These are phyloP conservation scores for Magnaporthales sp. DNA, from an alignment of 2,329 filamentous ascomycete species.

Conservation along the genomic window DNA sequence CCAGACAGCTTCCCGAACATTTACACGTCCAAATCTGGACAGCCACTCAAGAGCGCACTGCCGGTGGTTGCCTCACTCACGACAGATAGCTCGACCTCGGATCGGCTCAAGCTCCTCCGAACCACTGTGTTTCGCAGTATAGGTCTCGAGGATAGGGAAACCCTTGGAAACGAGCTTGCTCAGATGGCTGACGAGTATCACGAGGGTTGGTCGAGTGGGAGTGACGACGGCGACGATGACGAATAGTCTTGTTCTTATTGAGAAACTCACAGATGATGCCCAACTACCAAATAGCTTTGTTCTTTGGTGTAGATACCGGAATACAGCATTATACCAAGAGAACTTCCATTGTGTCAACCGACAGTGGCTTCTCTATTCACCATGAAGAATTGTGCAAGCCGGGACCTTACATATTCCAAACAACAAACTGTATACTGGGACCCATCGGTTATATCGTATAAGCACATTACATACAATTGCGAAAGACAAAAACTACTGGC, in stretches of 20 bases:
- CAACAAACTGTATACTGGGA: too few species aligned
- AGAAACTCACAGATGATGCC: too few species aligned
- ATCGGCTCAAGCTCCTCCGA: conserved; percentile 58
- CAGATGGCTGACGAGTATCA: conserved; percentile 83
- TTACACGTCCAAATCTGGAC: conserved; percentile 38
- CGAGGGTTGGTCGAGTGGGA: conserved; percentile 76
- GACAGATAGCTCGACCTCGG: conserved; percentile 65
- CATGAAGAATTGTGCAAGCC: too few species aligned
- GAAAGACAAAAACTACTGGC: too few species aligned
- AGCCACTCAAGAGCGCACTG: conserved; percentile 29
- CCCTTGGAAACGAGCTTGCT: conserved; percentile 69
- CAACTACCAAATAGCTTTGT: too few species aligned
- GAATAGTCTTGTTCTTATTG: neutral
- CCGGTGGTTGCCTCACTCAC: conserved; percentile 54
- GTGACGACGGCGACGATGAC: conserved; percentile 60
- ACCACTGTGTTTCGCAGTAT: conserved; percentile 54
- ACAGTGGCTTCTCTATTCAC: too few species aligned
- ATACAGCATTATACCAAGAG: too few species aligned
- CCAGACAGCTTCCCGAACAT: conserved; percentile 79
- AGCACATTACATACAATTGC: too few species aligned
- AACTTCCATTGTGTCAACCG: too few species aligned
- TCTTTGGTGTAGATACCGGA: too few species aligned
- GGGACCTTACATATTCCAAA: too few species aligned
- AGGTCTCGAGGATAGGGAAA: conserved; percentile 71
- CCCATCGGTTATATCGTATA: too few species aligned